These are phyloP conservation scores for Pisolithus tinctorius DNA, from an alignment of 768 basidiomycete genomes.

Conservation along the genomic window DNA sequence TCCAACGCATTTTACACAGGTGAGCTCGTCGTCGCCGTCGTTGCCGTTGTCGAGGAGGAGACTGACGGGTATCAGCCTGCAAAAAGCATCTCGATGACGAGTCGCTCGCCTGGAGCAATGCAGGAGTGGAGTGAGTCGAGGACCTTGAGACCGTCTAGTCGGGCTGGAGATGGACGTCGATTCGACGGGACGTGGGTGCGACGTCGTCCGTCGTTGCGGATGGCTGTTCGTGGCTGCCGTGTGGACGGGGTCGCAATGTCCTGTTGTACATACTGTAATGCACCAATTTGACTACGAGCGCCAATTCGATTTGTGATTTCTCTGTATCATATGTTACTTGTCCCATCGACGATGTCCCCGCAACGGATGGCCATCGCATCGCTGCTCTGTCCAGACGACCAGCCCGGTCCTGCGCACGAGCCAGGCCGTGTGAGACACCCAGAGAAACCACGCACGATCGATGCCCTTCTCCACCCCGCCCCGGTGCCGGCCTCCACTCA, in stretches of 20 bases:
- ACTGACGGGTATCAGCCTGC: conserved; percentile 35
- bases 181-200: conserved; percentile 90
- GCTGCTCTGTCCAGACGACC: conserved; percentile 55
- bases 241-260: conserved; percentile 82
- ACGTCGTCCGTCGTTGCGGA: conserved; percentile 40
- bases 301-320: not conserved
- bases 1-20: conserved; percentile 59
- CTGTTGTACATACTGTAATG: conserved; percentile 61
- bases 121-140: conserved; percentile 70
- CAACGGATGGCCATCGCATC: conserved; percentile 73
- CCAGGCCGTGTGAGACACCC: conserved; percentile 1
- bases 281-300: not conserved
- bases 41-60: not conserved
- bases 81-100: conserved; percentile 91
- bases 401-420: conserved; percentile 26
- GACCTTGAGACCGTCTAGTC: conserved; percentile 83
- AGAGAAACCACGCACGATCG: conserved; percentile 13
- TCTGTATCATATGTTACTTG: not conserved
- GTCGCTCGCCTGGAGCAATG: conserved; percentile 47
- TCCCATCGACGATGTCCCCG: conserved; percentile 40
- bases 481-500: not conserved
- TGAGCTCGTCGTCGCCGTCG: conserved; percentile 24
- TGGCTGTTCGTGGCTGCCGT: conserved; percentile 58
- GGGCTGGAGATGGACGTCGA: conserved; percentile 59
- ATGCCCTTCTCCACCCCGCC: conserved; percentile 15